Conservation (phyloP, 2,329 filamentous ascomycete species). For the Cordyceps pruinosa region DNA sequence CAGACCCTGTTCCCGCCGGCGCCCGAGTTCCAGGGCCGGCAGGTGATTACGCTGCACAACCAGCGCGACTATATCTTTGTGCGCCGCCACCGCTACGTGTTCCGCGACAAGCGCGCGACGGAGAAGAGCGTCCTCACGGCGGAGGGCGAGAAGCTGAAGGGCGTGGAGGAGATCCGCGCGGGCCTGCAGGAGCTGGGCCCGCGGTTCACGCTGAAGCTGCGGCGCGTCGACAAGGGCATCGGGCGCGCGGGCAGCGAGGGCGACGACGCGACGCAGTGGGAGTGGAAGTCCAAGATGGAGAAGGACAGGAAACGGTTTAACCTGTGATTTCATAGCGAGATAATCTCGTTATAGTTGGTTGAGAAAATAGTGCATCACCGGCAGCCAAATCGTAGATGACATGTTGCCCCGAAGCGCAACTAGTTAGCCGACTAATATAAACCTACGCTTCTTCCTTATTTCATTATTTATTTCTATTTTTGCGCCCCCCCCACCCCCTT, state of each 20-base stretch:
- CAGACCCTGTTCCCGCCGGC: conserved; percentile 53
- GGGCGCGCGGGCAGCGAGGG: conserved; percentile 60
- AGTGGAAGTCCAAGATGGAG: conserved; percentile 95
- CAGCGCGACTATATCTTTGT: conserved; percentile 96
- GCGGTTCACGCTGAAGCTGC: conserved; percentile 68
- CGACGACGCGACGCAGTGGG: conserved; percentile 77
- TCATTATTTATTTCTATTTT: too few relatives aligned
- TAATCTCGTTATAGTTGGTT: too few relatives aligned
- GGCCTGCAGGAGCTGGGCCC: conserved; percentile 88
- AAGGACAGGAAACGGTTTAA: conserved; percentile 92
- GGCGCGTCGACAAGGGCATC: conserved; percentile 86
- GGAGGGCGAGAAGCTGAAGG: conserved; percentile 77
- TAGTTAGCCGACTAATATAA: background rate
- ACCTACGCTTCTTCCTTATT: too few relatives aligned
- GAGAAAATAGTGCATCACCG: too few relatives aligned
- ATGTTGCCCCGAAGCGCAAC: background rate
- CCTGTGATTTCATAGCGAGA: conserved; percentile 46
- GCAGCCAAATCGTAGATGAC: background rate
- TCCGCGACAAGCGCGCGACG: conserved; percentile 77
- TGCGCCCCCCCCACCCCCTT: too few relatives aligned
- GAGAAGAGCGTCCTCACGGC: conserved; percentile 80
- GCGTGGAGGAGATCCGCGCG: conserved; percentile 76
- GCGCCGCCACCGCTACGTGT: conserved; percentile 82
- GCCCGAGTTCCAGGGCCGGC: conserved; percentile 77
- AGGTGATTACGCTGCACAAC: conserved; percentile 89